phyloP scores from a whole-genome alignment of 2,329 filamentous ascomycete genomes.

The Cadophora sp. region DNA sequence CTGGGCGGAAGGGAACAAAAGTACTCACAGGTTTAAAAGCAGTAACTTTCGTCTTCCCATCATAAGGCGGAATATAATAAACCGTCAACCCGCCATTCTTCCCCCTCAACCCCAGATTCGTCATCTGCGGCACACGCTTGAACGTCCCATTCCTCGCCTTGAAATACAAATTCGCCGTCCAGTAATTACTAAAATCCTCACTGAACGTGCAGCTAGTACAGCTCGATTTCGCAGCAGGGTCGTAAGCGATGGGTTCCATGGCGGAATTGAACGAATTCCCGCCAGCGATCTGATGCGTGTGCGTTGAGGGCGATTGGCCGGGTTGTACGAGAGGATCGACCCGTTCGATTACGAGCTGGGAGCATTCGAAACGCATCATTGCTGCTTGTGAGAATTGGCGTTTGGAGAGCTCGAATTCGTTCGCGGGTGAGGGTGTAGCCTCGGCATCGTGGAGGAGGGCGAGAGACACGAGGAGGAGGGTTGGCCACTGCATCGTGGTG shows the following conservation, averaged over 20 bases:
- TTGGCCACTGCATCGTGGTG: neutral
- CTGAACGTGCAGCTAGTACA: conserved; percentile 47
- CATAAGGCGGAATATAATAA: conserved; percentile 47
- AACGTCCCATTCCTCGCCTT: conserved; percentile 43
- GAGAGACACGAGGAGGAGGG: neutral
- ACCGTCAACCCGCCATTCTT: conserved; percentile 49
- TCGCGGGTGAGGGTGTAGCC: neutral
- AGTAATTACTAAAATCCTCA: conserved; percentile 47
- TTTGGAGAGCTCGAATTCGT: conserved; percentile 10
- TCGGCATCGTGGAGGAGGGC: neutral
- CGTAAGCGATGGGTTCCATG: conserved; percentile 44
- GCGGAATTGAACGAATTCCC: conserved; percentile 16
- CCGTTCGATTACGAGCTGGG: conserved; percentile 24
- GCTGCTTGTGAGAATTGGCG: conserved; percentile 24
- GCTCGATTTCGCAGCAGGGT: conserved; percentile 40
- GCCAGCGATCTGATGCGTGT: conserved; percentile 28
- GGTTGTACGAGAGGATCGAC: conserved; percentile 29
- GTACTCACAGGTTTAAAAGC: conserved; percentile 43
- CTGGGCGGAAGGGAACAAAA: too few relatives aligned
- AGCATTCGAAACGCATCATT: conserved; percentile 28
- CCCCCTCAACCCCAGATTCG: conserved; percentile 33
- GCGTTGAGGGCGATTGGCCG: conserved; percentile 20
- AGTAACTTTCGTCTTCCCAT: conserved; percentile 48
- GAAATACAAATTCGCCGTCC: conserved; percentile 44
- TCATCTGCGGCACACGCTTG: conserved; percentile 38